Percentiles rank a stretch among this genome's conserved stretches.
Evolutionary conservation across 2,329 filamentous ascomycete genomes (phyloP).

Genomic region (Fusarium continuum): DNA sequence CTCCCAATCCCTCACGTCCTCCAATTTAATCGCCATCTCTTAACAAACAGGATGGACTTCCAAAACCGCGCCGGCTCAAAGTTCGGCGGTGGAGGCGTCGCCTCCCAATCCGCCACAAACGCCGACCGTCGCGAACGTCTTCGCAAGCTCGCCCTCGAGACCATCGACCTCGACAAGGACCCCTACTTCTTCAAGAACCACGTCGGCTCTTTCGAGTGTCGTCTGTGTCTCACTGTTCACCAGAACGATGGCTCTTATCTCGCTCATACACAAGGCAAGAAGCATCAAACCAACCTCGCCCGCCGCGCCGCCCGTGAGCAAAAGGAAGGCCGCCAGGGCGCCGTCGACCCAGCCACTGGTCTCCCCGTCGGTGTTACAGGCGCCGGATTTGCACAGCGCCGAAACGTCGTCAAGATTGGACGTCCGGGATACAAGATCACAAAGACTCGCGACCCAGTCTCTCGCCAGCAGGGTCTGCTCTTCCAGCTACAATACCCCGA

Average conservation of each 20-base stretch:
- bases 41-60: conserved; percentile 69
- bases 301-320: conserved; percentile 95
- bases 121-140: conserved; percentile 97
- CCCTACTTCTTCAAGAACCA: conserved; percentile 99
- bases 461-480: conserved; percentile 87
- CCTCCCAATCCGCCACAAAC: conserved; percentile 91
- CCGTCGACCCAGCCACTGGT: conserved; percentile 73
- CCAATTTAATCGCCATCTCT: background rate
- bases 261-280: conserved; percentile 96
- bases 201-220: conserved; percentile 96
- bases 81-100: conserved; percentile 96
- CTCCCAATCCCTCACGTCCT: background rate
- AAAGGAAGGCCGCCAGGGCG: conserved; percentile 77
- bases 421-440: conserved; percentile 98
- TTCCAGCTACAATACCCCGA: conserved; percentile 98
- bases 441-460: conserved; percentile 89
- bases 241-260: conserved; percentile 99
- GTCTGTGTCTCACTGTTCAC: conserved; percentile 95
- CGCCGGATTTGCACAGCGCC: conserved; percentile 74
- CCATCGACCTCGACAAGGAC: conserved; percentile 98
- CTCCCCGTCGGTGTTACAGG: conserved; percentile 76
- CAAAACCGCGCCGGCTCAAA: conserved; percentile 97
- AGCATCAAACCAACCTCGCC: conserved; percentile 98
- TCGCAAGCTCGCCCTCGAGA: conserved; percentile 96
- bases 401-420: conserved; percentile 93